Evolutionary conservation across 805 yeast species (phyloP).

Genomic region (Lachancea quebecensis): DNA sequence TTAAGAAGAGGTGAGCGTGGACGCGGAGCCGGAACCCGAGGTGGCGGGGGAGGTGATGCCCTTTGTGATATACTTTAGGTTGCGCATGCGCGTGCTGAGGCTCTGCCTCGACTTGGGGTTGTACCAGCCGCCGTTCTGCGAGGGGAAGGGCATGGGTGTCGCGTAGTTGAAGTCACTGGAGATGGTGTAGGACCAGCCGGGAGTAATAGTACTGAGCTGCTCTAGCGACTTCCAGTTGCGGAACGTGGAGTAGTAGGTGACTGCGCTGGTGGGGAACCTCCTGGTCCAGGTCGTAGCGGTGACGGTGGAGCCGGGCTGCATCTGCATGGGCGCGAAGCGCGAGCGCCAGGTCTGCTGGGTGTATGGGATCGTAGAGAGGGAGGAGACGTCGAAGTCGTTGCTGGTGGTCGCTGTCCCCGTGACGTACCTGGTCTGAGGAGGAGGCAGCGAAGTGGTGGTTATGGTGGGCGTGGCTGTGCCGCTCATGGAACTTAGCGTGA

Average conservation of each 20-base stretch:
- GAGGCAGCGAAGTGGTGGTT: constrained; percentile 38
- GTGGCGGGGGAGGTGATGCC: background rate
- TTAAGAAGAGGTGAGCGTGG: background rate
- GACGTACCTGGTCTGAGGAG: constrained; percentile 32
- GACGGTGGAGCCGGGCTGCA: constrained; percentile 68
- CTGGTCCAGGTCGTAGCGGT: constrained; percentile 63
- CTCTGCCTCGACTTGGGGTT: constrained; percentile 49
- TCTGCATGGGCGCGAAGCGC: constrained; percentile 89
- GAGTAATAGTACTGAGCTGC: constrained; percentile 64
- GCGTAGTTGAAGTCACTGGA: constrained; percentile 64
- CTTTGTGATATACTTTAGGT: constrained; percentile 2
- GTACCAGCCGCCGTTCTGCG: constrained; percentile 52
- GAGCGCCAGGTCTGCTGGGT: constrained; percentile 70
- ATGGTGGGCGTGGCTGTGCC: constrained; percentile 55
- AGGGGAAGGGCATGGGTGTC: constrained; percentile 61
- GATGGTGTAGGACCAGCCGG: constrained; percentile 73
- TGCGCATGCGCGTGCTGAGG: constrained; percentile 26
- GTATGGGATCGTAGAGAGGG: constrained; percentile 64
- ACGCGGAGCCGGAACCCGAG: background rate
- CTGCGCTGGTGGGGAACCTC: constrained; percentile 61
- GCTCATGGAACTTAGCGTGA: constrained; percentile 61
- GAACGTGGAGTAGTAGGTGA: constrained; percentile 48
- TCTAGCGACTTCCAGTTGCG: constrained; percentile 21
- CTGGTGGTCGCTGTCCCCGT: constrained; percentile 31
- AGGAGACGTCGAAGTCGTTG: constrained; percentile 34